Evolutionary conservation across 208 protist species (phyloP).

Genomic region (Trypanosomatidae sp.): DNA sequence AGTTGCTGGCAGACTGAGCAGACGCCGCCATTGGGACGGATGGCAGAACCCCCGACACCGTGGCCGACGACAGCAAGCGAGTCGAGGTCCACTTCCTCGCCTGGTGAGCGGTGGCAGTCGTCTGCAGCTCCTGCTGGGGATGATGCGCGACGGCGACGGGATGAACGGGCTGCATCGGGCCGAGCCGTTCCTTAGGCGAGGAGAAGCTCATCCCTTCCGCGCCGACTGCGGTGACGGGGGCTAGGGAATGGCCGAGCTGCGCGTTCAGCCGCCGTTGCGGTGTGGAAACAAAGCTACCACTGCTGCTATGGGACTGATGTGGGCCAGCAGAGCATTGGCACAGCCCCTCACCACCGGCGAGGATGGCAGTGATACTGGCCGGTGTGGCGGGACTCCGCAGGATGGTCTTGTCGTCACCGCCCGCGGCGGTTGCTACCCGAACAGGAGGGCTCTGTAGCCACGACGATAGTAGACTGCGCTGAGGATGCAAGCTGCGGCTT

Average conservation of each 20-base stretch:
- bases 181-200: not conserved
- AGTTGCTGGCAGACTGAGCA: not conserved
- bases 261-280: not conserved
- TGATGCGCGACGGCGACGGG: not conserved
- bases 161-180: not conserved
- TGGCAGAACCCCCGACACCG: not conserved
- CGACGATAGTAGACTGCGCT: not conserved
- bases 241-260: not conserved
- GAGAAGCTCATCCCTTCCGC: not conserved
- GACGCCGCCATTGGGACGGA: not conserved
- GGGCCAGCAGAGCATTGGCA: not conserved
- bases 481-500: not conserved
- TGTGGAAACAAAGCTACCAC: not conserved
- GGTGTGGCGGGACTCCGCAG: constrained; percentile 1
- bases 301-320: not conserved
- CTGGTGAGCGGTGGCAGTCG: not conserved
- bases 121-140: not conserved
- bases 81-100: not conserved
- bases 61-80: not conserved
- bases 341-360: not conserved
- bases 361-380: not conserved
- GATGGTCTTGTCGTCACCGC: not conserved
- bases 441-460: not conserved
- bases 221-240: not conserved
- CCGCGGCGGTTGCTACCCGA: not conserved